A percentile compares a stretch with the other conserved stretches of the same genome.
Evolutionary conservation across 208 protist genomes (phyloP).

Genomic region (Sergeia podlipaevii): DNA sequence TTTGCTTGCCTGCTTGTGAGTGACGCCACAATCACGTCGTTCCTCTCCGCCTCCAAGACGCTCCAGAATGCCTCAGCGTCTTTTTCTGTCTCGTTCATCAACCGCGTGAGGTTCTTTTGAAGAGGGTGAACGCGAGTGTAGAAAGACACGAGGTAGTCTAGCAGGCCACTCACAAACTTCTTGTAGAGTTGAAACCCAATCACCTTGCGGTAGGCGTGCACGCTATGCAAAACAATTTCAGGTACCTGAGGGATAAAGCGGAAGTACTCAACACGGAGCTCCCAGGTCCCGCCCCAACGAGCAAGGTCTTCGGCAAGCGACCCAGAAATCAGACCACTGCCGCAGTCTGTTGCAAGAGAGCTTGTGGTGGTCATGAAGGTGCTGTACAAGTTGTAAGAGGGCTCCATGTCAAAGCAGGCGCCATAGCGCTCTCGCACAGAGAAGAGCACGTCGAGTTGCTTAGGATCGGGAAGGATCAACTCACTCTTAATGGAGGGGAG

Average conservation of each 20-base stretch:
- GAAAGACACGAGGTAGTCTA: slow-evolving; percentile 61
- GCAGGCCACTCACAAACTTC: slow-evolving; percentile 44
- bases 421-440: slow-evolving; percentile 54
- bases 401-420: slow-evolving; percentile 71
- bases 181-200: slow-evolving; percentile 61
- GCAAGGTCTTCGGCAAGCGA: not conserved
- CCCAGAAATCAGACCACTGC: not conserved
- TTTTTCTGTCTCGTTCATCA: slow-evolving; percentile 44
- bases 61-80: slow-evolving; percentile 73
- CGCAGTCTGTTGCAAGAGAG: slow-evolving; percentile 22
- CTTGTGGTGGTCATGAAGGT: slow-evolving; percentile 64
- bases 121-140: slow-evolving; percentile 53
- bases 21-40: not conserved
- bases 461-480: slow-evolving; percentile 43
- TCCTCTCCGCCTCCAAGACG: slow-evolving; percentile 16
- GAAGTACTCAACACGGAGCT: slow-evolving; percentile 63
- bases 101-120: slow-evolving; percentile 35
- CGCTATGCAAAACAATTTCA: slow-evolving; percentile 36
- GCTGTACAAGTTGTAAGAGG: slow-evolving; percentile 66
- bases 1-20: slow-evolving; percentile 9
- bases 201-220: slow-evolving; percentile 67
- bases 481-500: slow-evolving; percentile 46
- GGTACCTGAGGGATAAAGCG: slow-evolving; percentile 49
- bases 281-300: slow-evolving; percentile 26
- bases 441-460: slow-evolving; percentile 56